phyloP scores from a whole-genome alignment of 805 yeast genomes.

The Tetrapisispora fleetii region DNA sequence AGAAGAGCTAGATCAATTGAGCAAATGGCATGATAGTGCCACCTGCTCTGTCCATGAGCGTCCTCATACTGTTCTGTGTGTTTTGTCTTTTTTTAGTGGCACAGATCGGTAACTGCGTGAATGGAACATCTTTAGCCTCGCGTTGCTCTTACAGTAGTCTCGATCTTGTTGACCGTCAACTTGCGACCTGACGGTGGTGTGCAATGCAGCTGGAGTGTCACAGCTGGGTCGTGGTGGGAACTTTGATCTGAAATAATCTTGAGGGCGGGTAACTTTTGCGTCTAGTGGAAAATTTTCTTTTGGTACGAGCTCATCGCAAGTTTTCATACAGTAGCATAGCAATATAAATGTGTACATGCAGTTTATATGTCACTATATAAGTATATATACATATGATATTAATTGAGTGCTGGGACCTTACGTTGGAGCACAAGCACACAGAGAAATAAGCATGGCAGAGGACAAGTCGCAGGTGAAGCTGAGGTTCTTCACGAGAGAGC shows the following conservation, averaged over 20 bases:
- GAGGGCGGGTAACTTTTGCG: neutral
- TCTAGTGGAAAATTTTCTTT: neutral
- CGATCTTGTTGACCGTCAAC: neutral
- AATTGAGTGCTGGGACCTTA: no score
- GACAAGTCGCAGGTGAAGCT: slow-evolving; percentile 64
- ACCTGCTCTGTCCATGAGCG: slow-evolving; percentile 19
- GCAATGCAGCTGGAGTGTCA: no score
- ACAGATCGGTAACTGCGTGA: slow-evolving; percentile 27
- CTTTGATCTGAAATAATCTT: no score
- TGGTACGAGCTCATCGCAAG: slow-evolving; percentile 2
- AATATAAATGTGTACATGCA: neutral
- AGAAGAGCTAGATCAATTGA: slow-evolving; percentile 24
- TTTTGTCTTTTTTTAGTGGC: slow-evolving; percentile 12
- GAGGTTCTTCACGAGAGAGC: slow-evolving; percentile 78
- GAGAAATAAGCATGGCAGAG: slow-evolving; percentile 6
- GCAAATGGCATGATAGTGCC: slow-evolving; percentile 19
- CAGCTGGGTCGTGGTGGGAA: no score
- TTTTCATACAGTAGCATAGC: neutral
- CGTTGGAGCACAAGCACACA: no score
- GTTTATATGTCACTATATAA: no score
- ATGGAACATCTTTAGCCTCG: slow-evolving; percentile 11
- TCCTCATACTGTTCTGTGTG: slow-evolving; percentile 3
- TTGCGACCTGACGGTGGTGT: no score
- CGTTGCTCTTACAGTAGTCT: no score
- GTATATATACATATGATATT: neutral